phyloP scores from a whole-genome alignment of 495 filamentous ascomycete genomes.

The Staphylotrichum longicolle region DNA sequence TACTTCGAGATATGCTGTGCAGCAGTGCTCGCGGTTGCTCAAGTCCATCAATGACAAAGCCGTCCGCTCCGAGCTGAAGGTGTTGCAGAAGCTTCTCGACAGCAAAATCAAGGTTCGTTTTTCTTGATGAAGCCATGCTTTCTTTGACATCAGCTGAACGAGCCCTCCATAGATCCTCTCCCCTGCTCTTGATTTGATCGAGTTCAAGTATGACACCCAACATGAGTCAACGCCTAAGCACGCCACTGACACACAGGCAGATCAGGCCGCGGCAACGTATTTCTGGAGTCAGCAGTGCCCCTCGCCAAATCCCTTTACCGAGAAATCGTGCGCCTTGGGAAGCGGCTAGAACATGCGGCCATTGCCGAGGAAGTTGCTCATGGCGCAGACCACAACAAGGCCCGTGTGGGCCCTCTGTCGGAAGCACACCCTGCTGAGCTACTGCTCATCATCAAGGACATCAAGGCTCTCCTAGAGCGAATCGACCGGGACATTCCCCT shows the following conservation, averaged over 20 bases:
- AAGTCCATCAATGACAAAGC: slow-evolving; percentile 66
- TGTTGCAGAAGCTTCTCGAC: slow-evolving; percentile 71
- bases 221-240: slow-evolving; percentile 9
- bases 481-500: slow-evolving; percentile 94
- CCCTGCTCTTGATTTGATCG: slow-evolving; percentile 90
- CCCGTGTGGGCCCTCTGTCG: slow-evolving; percentile 35
- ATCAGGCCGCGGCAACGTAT: slow-evolving; percentile 90
- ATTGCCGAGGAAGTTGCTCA: slow-evolving; percentile 60
- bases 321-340: slow-evolving; percentile 83
- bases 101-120: slow-evolving; percentile 75
- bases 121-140: neutral
- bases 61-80: slow-evolving; percentile 62
- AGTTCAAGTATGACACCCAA: slow-evolving; percentile 63
- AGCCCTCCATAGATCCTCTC: slow-evolving; percentile 66
- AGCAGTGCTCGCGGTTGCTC: slow-evolving; percentile 75
- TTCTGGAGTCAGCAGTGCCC: slow-evolving; percentile 82
- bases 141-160: slow-evolving; percentile 4
- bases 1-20: slow-evolving; percentile 80
- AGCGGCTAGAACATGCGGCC: slow-evolving; percentile 68
- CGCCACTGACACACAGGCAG: slow-evolving; percentile 39
- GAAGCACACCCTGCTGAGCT: slow-evolving; percentile 56
- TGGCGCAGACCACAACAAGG: slow-evolving; percentile 49
- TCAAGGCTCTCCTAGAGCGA: slow-evolving; percentile 67
- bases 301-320: slow-evolving; percentile 83
- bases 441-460: slow-evolving; percentile 67